A percentile compares a stretch with the other conserved stretches of the same genome.
phyloP scores from a whole-genome alignment of 2,329 filamentous ascomycete species.

The Tolypocladium pustulatum region DNA sequence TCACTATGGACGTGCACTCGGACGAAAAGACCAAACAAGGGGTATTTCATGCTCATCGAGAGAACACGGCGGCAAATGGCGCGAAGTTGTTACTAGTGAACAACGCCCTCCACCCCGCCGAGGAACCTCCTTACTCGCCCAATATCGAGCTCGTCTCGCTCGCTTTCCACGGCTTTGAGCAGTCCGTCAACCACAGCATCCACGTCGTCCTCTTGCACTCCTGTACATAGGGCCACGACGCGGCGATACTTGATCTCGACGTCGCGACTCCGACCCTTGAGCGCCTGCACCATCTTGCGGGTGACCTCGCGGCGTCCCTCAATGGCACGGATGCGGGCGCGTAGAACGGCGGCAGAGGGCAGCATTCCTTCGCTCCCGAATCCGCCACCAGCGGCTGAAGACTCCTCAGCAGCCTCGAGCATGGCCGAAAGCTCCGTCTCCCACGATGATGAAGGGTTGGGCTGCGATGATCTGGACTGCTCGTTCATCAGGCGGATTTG shows the following conservation, averaged over 20 bases:
- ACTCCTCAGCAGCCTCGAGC: constrained; percentile 31
- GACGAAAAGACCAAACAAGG: background rate
- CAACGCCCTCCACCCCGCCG: constrained; percentile 61
- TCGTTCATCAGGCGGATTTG: constrained; percentile 37
- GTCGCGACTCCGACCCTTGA: constrained; percentile 73
- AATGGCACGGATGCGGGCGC: constrained; percentile 61
- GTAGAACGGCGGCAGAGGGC: constrained; percentile 50
- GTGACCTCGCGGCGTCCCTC: constrained; percentile 57
- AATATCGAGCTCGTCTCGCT: constrained; percentile 66
- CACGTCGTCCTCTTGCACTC: constrained; percentile 65
- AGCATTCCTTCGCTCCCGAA: constrained; percentile 33
- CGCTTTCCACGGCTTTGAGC: constrained; percentile 81
- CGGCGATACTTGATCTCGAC: constrained; percentile 80
- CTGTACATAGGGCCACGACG: constrained; percentile 79
- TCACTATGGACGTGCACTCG: background rate
- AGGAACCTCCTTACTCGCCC: constrained; percentile 69
- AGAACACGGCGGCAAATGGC: background rate
- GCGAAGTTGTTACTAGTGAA: constrained; percentile 22
- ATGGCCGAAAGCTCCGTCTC: constrained; percentile 42
- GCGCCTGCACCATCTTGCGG: constrained; percentile 53
- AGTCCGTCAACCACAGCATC: constrained; percentile 72
- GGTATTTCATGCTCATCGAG: background rate
- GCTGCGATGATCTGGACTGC: constrained; percentile 27
- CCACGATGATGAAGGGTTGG: constrained; percentile 38
- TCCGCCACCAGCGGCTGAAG: constrained; percentile 16